Conservation (phyloP, 208 protist species). For the Acanthamoeba royreba region DNA sequence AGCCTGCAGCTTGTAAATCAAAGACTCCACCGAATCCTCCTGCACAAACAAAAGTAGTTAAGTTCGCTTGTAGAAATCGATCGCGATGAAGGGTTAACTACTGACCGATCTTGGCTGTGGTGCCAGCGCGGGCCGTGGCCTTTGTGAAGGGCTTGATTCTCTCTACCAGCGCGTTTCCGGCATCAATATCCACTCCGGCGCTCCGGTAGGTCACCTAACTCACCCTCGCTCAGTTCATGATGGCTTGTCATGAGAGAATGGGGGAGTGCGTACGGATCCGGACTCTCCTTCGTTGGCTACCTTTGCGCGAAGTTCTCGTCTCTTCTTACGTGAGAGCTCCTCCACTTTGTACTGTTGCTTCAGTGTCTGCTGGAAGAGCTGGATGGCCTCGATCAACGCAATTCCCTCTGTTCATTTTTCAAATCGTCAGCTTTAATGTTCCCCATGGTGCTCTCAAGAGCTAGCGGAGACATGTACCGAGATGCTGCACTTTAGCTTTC, state of each 20-base stretch:
- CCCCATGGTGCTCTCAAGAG: neutral
- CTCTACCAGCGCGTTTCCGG: conserved; percentile 74
- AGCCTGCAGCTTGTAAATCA: conserved; percentile 70
- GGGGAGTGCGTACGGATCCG: neutral
- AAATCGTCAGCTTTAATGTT: no score
- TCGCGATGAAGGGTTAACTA: no score
- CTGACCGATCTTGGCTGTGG: conserved; percentile 1
- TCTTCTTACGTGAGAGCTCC: neutral
- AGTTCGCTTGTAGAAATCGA: no score
- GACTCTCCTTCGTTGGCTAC: neutral
- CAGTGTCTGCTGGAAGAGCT: neutral
- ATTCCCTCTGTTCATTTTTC: neutral
- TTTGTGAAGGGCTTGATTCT: conserved; percentile 75
- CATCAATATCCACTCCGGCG: conserved; percentile 79
- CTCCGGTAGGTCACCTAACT: conserved; percentile 62
- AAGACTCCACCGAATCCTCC: conserved; percentile 79
- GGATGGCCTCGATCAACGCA: conserved; percentile 45
- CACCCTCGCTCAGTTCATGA: neutral
- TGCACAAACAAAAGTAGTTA: neutral
- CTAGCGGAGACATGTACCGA: neutral
- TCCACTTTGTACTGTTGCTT: neutral
- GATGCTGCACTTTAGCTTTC: conserved; percentile 56
- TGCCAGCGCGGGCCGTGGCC: conserved; percentile 56
- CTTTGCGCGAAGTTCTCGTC: neutral
- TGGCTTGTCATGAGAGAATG: neutral